Evolutionary conservation across 192 early-diverging fungal genomes (phyloP), one percentile per base, ranked within the genome.

Genomic region (Allomyces arbusculus): DNA sequence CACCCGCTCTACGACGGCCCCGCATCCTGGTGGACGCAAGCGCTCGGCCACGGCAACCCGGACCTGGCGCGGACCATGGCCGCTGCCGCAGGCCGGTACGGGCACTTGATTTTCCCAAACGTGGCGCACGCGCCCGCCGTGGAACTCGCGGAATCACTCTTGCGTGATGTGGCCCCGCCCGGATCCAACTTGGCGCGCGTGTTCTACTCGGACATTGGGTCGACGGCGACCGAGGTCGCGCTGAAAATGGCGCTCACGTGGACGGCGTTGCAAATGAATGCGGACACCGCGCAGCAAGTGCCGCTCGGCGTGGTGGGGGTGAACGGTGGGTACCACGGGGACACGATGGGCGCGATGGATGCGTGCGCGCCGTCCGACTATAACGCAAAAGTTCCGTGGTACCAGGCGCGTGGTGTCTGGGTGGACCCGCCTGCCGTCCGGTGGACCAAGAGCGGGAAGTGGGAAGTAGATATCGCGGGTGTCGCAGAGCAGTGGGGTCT

Each of bases 291-390:
- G 50, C 69, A 19, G 65, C 64, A 20, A 75, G 68, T 66, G 44
- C 69, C 63, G 0, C 62, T 85, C 10, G 81, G 80, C 63, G 74
- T 88, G 3, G 68, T 90, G 28, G 88, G 88, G 25, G 66, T 89
- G 5, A 74, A 86, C 28, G 87, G 90, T 9, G 78, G 80, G n/a
- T 91, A 91, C 68, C 90, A 91, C 69, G 90, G 90, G 43, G 90
- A 91, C 66, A 91, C 90, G 1, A 90, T 90, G 58, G 89, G 89
- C 24, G 80, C 84, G 23, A 91, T 91, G 90, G 82, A 88, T 69
- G 84, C 85, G 6, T 87, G 83, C 66, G 77, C 80, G 44, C 87
- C 88, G 28, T 87, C 83, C 63, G 74, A 80, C 10, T 89, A 81
- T 68, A 90, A 90, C 66, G 74, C 74, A 23, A 71, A 82, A 43